A percentile compares a stretch with the other conserved stretches of the same genome.
These are phyloP conservation scores for Phyllosticta paracitricarpa DNA, from an alignment of 2,329 filamentous ascomycete species.

Conservation along the genomic window DNA sequence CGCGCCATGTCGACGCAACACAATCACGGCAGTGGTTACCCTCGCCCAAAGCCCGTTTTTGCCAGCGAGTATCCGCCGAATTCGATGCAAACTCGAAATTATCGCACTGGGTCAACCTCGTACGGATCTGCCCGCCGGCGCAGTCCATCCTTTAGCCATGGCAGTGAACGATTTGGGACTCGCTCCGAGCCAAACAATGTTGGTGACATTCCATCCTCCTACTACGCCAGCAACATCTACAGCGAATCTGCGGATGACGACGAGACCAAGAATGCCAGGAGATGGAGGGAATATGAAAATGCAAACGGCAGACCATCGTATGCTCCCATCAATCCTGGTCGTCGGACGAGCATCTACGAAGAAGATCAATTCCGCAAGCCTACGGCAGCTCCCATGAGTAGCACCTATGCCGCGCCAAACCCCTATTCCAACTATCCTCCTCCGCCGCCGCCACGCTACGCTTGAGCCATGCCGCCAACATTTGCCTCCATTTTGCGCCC, in stretches of 20 bases:
- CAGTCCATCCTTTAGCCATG: conserved; percentile 22
- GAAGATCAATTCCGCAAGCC: neutral
- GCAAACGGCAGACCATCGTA: neutral
- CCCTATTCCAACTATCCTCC: neutral
- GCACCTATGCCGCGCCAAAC: neutral
- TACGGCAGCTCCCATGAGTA: neutral
- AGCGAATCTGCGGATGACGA: conserved; percentile 22
- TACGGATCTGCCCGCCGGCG: conserved; percentile 17
- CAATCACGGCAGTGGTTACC: neutral
- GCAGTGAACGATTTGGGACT: conserved; percentile 17
- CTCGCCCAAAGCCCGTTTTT: neutral
- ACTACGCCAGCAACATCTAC: conserved; percentile 24
- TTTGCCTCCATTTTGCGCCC: neutral
- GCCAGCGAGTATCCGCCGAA: conserved; percentile 19
- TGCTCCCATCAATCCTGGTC: neutral
- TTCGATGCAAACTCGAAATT: conserved; percentile 11
- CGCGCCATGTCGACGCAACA: conserved; percentile 20
- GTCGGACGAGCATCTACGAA: neutral
- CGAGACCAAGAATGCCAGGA: neutral
- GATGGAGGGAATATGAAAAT: neutral
- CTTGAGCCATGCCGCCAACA: neutral
- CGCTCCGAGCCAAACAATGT: conserved; percentile 24
- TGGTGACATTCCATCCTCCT: conserved; percentile 20
- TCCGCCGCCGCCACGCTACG: neutral
- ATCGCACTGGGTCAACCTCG: conserved; percentile 17